phyloP scores from a whole-genome alignment of 345 rosid species.

The Balakata baccata region DNA sequence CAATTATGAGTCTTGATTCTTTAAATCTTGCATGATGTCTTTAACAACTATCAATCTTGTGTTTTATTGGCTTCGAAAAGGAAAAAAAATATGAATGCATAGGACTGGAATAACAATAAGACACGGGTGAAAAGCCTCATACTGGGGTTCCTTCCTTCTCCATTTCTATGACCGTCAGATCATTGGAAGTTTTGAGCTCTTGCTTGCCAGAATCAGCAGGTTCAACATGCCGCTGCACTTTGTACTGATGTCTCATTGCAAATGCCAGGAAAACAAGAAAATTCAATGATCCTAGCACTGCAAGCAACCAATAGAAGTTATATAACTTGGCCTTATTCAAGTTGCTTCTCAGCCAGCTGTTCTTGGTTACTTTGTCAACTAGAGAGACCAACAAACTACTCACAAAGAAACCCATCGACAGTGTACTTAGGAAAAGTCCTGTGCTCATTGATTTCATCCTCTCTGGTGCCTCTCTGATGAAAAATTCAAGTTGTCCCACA shows the following conservation, averaged over 20 bases:
- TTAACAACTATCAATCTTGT: neutral
- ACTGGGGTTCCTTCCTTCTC: slow-evolving; percentile 23
- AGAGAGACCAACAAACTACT: slow-evolving; percentile 74
- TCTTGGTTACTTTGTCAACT: slow-evolving; percentile 54
- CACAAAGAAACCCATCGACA: slow-evolving; percentile 85
- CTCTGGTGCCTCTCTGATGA: slow-evolving; percentile 83
- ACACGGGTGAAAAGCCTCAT: neutral
- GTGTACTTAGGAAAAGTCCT: slow-evolving; percentile 70
- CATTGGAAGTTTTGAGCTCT: slow-evolving; percentile 27
- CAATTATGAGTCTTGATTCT: too few relatives aligned
- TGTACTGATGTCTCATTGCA: slow-evolving; percentile 67
- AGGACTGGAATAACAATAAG: neutral
- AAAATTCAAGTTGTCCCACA: slow-evolving; percentile 91
- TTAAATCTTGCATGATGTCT: too few relatives aligned
- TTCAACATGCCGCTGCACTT: slow-evolving; percentile 32
- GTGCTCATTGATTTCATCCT: slow-evolving; percentile 98
- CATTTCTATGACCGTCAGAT: slow-evolving; percentile 15
- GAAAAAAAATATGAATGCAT: neutral
- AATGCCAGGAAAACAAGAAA: slow-evolving; percentile 52
- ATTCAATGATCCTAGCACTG: slow-evolving; percentile 59
- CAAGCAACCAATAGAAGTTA: slow-evolving; percentile 77
- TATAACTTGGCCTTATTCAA: slow-evolving; percentile 55
- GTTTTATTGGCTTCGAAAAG: neutral
- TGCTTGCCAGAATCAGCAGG: slow-evolving; percentile 27
- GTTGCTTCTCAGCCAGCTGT: slow-evolving; percentile 66